Percentiles rank a stretch among this genome's conserved stretches.
These are phyloP conservation scores for Diophrys sp. DNA, from an alignment of 73 alveolate genomes.

Conservation along the genomic window DNA sequence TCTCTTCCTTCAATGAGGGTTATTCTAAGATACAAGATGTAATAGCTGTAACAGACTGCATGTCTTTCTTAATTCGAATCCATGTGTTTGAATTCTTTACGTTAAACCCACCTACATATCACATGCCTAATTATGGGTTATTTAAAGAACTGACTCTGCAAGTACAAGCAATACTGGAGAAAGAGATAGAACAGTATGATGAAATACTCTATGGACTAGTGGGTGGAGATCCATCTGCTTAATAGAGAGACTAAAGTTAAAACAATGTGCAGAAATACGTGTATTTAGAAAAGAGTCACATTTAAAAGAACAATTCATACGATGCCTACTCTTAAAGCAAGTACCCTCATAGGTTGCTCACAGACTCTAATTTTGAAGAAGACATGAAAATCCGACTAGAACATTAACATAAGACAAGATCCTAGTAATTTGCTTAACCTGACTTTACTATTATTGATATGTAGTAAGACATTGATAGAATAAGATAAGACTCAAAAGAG, in stretches of 20 bases:
- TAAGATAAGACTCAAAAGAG: background rate
- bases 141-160: background rate
- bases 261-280: conserved; percentile 27
- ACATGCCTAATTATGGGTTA: background rate
- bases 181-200: conserved; percentile 4
- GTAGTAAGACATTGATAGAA: background rate
- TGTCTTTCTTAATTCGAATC: background rate
- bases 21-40: conserved; percentile 4
- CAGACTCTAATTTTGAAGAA: conserved; percentile 26
- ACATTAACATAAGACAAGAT: background rate
- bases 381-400: conserved; percentile 24
- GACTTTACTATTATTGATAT: background rate
- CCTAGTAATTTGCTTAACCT: background rate
- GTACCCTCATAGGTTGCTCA: conserved; percentile 39
- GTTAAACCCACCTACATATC: background rate
- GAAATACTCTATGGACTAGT: background rate
- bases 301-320: conserved; percentile 20
- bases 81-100: background rate
- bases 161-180: conserved; percentile 3
- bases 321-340: conserved; percentile 43
- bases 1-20: background rate
- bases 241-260: background rate
- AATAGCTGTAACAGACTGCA: background rate
- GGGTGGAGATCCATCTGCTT: too few species aligned
- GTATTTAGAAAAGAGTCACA: conserved; percentile 39